Conservation (phyloP, 2,329 filamentous ascomycete species). For the Nothopassalora personata region DNA sequence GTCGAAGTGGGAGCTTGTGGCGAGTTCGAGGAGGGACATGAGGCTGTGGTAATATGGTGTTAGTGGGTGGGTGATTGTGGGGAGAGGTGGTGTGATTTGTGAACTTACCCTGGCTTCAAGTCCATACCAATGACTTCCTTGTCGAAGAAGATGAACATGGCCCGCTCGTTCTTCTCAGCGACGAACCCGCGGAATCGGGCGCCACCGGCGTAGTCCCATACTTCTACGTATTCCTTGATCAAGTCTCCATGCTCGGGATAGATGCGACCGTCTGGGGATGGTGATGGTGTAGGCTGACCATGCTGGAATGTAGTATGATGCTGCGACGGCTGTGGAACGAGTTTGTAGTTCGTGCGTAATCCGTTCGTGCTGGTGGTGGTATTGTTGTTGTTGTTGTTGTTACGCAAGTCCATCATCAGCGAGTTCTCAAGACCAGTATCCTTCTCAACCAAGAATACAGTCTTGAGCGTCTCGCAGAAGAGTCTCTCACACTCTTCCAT, state of each 20-base stretch:
- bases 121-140: conserved; percentile 65
- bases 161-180: conserved; percentile 60
- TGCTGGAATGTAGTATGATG: conserved; percentile 19
- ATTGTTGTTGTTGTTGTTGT: conserved; percentile 29
- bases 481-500: conserved; percentile 99
- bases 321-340: conserved; percentile 19
- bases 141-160: conserved; percentile 86
- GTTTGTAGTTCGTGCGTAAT: conserved; percentile 8
- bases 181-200: conserved; percentile 83
- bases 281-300: conserved; percentile 33
- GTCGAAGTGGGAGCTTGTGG: conserved; percentile 63
- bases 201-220: conserved; percentile 84
- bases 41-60: conserved; percentile 51
- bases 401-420: conserved; percentile 73
- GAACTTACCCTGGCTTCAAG: conserved; percentile 76
- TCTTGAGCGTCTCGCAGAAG: conserved; percentile 93
- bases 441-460: conserved; percentile 96
- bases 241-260: conserved; percentile 20
- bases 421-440: conserved; percentile 66
- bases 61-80: conserved; percentile 4
- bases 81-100: background rate
- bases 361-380: conserved; percentile 12
- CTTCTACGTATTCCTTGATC: conserved; percentile 64
- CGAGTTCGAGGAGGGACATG: conserved; percentile 85
- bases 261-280: conserved; percentile 31